Base-by-base conservation (phyloP, 2,329 filamentous ascomycete genomes). In the Trichoderma sp. region DNA sequence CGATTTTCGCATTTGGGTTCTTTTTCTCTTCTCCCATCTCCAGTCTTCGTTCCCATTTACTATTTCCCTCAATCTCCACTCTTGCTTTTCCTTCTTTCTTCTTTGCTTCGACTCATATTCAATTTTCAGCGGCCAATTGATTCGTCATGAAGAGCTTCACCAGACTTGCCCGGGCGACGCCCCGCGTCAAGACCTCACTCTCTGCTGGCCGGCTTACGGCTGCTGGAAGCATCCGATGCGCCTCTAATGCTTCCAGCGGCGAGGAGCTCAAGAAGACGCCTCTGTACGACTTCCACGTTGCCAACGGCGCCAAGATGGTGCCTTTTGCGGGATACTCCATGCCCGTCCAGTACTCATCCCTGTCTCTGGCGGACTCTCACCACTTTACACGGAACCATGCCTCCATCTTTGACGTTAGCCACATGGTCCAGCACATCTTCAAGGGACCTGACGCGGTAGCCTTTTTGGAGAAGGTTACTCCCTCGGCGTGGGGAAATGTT, bases 381-480 rank as follows among this genome's bases (percentile, higher is more conserved):
- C 86, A 89, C 75, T 97, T 95, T 86, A 98, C 96, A 18, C 89
- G 96, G 66, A 86, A 89, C 74, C 91, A 94, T 80, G 91, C 93
- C 69, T 97, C 94, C 72, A 83, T 99, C 72, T 99, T 99, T 77
- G 96, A 99, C 80, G 96, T 98, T 66, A 91, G 91, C 78, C 96
- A 98, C 83, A 98, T 98, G 95, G 94, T 91, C 71, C 94, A 97
- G 82, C 94, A 97, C 79, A 87, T 90, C 73, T 89, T 99, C 77
- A 88, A 88, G 63, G 96, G 96, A 0, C 89, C 93, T 7, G 91
- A 91, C 39, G 94, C 93, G 5, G 86, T 90, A 30, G 87, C 87
- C 5, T 96, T 98, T 78, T 87, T 99, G 43, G 90, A 97, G 83
- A 89, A 84, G 72, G 84, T 99, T 70, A 97, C 94, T 0, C 96